Evolutionary conservation across 306 rosid species (phyloP).

Genomic region (Fragaria nilgerrensis): DNA sequence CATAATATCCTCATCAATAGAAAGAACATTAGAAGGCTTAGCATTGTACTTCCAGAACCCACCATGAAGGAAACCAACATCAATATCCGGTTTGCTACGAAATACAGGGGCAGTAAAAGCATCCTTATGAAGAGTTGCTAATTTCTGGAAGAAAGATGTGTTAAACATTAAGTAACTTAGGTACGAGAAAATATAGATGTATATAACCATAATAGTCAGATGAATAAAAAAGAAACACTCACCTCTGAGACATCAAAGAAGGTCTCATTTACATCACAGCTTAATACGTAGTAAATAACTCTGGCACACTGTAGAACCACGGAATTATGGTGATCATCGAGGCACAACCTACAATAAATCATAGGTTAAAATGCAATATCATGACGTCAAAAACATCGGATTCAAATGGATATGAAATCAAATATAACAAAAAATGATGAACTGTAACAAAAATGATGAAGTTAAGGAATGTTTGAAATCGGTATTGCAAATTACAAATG

Average conservation of each 20-base stretch:
- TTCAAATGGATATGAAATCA: background rate
- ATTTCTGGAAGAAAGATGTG: constrained; percentile 49
- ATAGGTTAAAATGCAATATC: constrained; percentile 7
- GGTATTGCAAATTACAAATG: background rate
- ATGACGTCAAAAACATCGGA: constrained; percentile 11
- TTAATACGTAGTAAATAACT: constrained; percentile 63
- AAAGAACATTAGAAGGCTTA: constrained; percentile 71
- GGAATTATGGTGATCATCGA: constrained; percentile 86
- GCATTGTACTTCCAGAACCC: constrained; percentile 96
- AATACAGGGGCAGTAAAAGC: constrained; percentile 88
- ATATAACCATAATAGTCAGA: background rate
- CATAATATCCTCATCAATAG: constrained; percentile 47
- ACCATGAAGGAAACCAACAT: constrained; percentile 82
- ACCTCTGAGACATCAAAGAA: constrained; percentile 76
- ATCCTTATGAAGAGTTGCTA: constrained; percentile 48
- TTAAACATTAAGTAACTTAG: constrained; percentile 18
- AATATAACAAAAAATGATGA: background rate
- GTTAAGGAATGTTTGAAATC: background rate
- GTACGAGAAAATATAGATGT: background rate
- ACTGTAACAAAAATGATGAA: background rate
- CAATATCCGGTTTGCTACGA: constrained; percentile 74
- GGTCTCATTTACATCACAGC: constrained; percentile 75
- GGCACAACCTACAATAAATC: constrained; percentile 61
- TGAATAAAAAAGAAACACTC: constrained; percentile 6
- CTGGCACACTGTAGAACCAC: constrained; percentile 76